phyloP scores from a whole-genome alignment of 2,329 filamentous ascomycete genomes.

The Catunica adiposa region DNA sequence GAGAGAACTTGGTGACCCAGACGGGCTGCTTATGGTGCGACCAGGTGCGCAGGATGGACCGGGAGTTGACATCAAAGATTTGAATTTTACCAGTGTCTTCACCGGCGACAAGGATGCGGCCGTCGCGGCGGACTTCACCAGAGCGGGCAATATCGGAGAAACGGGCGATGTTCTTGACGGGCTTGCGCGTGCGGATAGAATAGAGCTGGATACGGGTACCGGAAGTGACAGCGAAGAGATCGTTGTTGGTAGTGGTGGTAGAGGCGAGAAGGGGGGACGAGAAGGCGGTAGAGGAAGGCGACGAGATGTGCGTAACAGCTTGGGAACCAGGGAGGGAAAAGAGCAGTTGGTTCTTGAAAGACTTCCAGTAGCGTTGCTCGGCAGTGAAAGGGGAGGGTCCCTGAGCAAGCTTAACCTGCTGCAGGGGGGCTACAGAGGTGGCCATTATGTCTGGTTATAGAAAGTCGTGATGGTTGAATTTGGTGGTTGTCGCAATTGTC shows the following conservation, averaged over 20 bases:
- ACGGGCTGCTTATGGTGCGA: constrained; percentile 85
- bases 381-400: constrained; percentile 71
- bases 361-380: constrained; percentile 92
- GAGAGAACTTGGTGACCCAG: constrained; percentile 85
- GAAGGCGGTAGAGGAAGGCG: constrained; percentile 18
- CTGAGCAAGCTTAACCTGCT: constrained; percentile 65
- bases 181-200: constrained; percentile 78
- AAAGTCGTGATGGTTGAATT: background rate
- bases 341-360: constrained; percentile 80
- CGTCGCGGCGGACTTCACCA: constrained; percentile 77
- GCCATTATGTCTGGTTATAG: constrained; percentile 44
- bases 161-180: constrained; percentile 82
- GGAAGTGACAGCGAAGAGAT: constrained; percentile 84
- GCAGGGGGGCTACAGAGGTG: constrained; percentile 65
- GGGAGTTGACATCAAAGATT: constrained; percentile 77
- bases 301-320: constrained; percentile 79
- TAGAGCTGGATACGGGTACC: constrained; percentile 87
- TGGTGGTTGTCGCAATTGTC: background rate
- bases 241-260: constrained; percentile 34
- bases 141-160: constrained; percentile 85
- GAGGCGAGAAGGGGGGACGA: constrained; percentile 26
- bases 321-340: constrained; percentile 82
- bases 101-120: constrained; percentile 74
- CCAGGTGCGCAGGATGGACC: constrained; percentile 92
- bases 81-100: constrained; percentile 87